Evolutionary conservation across 805 yeast species (phyloP).

Genomic region (Wickerhamomyces ciferrii): DNA sequence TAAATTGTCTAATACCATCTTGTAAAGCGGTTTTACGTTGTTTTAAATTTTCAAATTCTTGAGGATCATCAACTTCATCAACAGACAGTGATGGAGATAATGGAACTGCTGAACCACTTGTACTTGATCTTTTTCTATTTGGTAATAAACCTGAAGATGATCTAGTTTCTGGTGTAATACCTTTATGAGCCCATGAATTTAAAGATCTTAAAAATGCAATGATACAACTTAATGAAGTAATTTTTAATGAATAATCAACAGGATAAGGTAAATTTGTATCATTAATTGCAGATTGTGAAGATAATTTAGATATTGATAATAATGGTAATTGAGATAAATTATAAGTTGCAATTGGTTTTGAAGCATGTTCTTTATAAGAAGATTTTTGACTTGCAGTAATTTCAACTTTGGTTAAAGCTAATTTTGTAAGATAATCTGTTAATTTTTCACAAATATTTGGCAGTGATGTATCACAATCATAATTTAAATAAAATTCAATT

Average conservation of each 20-base stretch:
- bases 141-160: conserved; percentile 9
- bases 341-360: conserved; percentile 65
- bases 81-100: conserved; percentile 4
- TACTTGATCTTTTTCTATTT: conserved; percentile 23
- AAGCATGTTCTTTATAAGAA: conserved; percentile 43
- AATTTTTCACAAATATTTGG: conserved; percentile 84
- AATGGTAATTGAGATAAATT: conserved; percentile 72
- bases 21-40: conserved; percentile 76
- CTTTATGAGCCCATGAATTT: conserved; percentile 81
- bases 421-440: conserved; percentile 65
- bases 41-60: conserved; percentile 80
- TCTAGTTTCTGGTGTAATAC: conserved; percentile 28
- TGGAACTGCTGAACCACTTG: conserved; percentile 18
- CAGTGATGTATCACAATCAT: conserved; percentile 82
- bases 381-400: conserved; percentile 64
- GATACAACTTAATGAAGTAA: conserved; percentile 72
- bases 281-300: conserved; percentile 44
- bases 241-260: conserved; percentile 76
- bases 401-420: conserved; percentile 66
- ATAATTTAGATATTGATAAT: conserved; percentile 62
- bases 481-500: conserved; percentile 89
- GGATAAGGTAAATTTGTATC: conserved; percentile 56
- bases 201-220: conserved; percentile 80
- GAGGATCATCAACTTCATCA: conserved; percentile 60
- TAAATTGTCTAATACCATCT: conserved; percentile 76